A percentile compares a stretch with the other conserved stretches of the same genome.
phyloP scores from a whole-genome alignment of 306 rosid species.

The Rosa lucieae region DNA sequence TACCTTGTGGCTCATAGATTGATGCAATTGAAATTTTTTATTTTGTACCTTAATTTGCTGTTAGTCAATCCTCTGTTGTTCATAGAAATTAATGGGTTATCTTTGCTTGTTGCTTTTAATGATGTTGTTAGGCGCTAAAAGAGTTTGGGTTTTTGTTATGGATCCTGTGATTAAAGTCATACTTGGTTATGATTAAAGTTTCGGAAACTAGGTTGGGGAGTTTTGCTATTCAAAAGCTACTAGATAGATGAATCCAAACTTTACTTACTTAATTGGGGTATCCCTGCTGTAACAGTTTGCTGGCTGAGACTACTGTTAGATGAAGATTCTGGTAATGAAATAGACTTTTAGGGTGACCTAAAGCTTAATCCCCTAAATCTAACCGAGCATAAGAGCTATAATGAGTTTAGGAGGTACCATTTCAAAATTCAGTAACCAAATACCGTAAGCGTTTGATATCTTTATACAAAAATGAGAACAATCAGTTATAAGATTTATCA shows the following conservation, averaged over 20 bases:
- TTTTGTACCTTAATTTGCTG: background rate
- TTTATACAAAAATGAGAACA: background rate
- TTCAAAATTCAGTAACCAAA: background rate
- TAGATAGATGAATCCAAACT: background rate
- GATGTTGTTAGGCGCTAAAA: background rate
- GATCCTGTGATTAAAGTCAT: background rate
- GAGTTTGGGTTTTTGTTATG: background rate
- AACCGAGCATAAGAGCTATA: background rate
- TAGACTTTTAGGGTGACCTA: background rate
- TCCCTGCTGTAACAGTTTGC: background rate
- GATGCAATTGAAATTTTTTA: no score
- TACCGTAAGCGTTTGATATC: background rate
- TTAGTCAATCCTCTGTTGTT: background rate
- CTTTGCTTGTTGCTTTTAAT: background rate
- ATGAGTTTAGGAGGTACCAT: background rate
- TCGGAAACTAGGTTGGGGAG: background rate
- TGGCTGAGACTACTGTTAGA: background rate
- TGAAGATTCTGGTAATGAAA: background rate
- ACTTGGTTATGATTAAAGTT: background rate
- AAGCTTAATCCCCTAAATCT: background rate
- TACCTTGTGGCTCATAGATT: background rate
- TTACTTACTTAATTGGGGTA: background rate
- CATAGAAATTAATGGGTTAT: background rate
- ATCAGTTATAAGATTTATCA: background rate
- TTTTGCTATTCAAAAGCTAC: background rate